Base-by-base conservation (phyloP, 1,284 basidiomycete genomes). In the Ceratobasidium sp. region DNA sequence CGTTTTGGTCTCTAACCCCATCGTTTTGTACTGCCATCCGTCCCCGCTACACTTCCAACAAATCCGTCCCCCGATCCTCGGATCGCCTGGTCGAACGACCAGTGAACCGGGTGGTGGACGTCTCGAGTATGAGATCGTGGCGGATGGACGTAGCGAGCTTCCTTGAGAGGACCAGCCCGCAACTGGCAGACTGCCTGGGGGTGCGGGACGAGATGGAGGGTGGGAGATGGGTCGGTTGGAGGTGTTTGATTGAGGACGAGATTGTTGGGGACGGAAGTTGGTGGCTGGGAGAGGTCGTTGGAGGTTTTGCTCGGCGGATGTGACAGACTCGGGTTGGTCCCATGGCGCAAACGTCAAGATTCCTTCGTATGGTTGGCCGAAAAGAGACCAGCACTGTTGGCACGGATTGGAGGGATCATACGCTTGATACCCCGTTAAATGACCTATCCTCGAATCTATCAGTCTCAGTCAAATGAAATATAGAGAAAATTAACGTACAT, bases 351-450 rank as follows among this genome's bases (percentile, higher is more conserved):
- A 91, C 0, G 87, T 85, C 17, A 94, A 84, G 1, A 91, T 88
- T 4, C 91, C 91, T 0, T 85, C 82, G 83, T 90, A 94, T 0
- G 87, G 86, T 80, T 88, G 89, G 1, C 87, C 86, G 82, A 92
- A 91, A 79, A 89, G 90, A 1, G 87, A 84, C 93, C 93, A 94
- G 83, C 93, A 94, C 48, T 88, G 89, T 68, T 86, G 85, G 81
- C 93, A 94, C 7, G 93, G 91, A 78, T 90, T 85, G 0, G 86
- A 83, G 0, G 92, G 92, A 82, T 94, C 91, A 59, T 86, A 86
- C 77, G 89, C 86, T 83, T 92, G 92, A 84, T 91, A 94, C 1
- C 93, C 93, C 0, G 88, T 90, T 82, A 94, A 93, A 54, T 86
- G 85, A 82, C 93, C 93, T 94, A 76, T 57, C 23, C 6, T 17